Evolutionary conservation across 108 stramenopile genomes (phyloP), one percentile per base, ranked within the genome.

Genomic region (Pseudonitzschia multiseries): DNA sequence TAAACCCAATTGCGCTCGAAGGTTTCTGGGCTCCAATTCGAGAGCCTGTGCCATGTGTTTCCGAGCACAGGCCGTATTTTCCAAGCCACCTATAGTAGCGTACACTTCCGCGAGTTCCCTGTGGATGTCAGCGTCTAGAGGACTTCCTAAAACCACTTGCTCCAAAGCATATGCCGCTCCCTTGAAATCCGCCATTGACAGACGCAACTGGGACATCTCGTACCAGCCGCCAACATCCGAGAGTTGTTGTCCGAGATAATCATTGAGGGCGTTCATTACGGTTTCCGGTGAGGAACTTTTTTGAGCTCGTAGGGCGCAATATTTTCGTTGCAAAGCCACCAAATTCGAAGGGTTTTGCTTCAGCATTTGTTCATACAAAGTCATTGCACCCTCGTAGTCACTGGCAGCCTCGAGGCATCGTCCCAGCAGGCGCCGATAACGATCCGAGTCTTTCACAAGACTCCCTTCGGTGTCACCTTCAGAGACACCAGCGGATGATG

Each of bases 31-130:
- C 82, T 89, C 85, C 66, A 94, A 72, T 69, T 90, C 86, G 40
- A 94, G 69, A 29, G 85, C 83, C 76, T 90, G 90, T 43, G 88
- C 86, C 79, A 92, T 78, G 71, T 94, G 93, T 57, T 88, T 91
- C 50, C 93, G 71, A n/a, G 90, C 93, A 75, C 83, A 65, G 13
- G 75, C 56, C 29, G 81, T 68, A 62, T 92, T 80, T 13, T 83
- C 84, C 46, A 91, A 28, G 1, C 88, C 88, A 26, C 90, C 93
- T 13, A 82, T 46, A 1, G 93, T 92, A 18, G 83, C 79, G 69
- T 89, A 94, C 20, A 83, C 85, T 74, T 94, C 93, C 4, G 86
- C 93, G 44, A 92, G 65, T 62, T 79, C 80, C 13, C 66, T 46
- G 65, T 94, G 93, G 9, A 92, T 52, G 32, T 70, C 56, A 1